A percentile compares a stretch with the other conserved stretches of the same genome.
phyloP scores from a whole-genome alignment of 306 rosid genomes.

The Rosa lucieae region DNA sequence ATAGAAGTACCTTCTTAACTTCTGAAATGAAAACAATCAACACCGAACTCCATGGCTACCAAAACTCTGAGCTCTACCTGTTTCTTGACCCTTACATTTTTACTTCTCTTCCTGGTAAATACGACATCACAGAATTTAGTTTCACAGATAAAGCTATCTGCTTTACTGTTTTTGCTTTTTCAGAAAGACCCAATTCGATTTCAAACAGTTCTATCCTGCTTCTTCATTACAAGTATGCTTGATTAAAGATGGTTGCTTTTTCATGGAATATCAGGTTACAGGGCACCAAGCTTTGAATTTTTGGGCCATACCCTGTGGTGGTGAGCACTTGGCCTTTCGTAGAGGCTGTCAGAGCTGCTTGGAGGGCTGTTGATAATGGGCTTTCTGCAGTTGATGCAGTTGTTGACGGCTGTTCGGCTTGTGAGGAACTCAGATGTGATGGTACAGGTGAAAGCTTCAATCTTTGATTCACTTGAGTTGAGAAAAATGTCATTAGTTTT shows the following conservation, averaged over 20 bases:
- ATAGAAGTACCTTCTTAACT: too few species aligned
- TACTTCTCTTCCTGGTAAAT: too few species aligned
- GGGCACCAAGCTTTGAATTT: conserved; percentile 45
- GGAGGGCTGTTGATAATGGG: conserved; percentile 74
- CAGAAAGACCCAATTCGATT: neutral
- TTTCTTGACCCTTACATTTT: too few species aligned
- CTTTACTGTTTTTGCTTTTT: neutral
- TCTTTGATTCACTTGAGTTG: conserved; percentile 1
- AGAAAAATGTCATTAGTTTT: neutral
- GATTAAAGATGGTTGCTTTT: neutral
- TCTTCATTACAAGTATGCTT: neutral
- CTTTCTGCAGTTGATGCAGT: conserved; percentile 83
- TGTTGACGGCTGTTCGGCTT: conserved; percentile 84
- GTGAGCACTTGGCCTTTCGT: conserved; percentile 96
- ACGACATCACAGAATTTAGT: too few species aligned
- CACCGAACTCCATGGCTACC: too few species aligned
- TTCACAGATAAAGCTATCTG: neutral
- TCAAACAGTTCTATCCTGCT: conserved; percentile 11
- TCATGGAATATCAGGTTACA: conserved; percentile 37
- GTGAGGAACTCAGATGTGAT: conserved; percentile 90
- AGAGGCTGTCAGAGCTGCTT: conserved; percentile 86
- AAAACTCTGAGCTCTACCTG: too few species aligned
- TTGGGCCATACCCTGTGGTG: conserved; percentile 57
- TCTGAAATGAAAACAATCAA: too few species aligned
- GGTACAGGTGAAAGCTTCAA: conserved; percentile 69